Evolutionary conservation across 31 red algal genomes (phyloP).

Genomic region (Pterothamnion heteromorphum): DNA sequence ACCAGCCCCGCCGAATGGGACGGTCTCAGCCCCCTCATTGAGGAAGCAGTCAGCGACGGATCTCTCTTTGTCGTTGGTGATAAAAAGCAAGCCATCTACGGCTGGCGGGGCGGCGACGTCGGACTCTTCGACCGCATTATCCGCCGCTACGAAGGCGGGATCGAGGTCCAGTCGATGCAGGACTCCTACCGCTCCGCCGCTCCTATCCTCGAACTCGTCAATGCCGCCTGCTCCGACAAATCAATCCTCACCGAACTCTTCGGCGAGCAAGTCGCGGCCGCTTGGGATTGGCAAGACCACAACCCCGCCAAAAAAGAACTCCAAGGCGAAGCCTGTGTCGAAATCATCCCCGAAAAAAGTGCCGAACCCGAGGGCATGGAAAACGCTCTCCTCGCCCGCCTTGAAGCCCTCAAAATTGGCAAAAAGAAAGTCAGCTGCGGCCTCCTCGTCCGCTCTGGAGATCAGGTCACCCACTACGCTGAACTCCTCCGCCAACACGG

Average conservation of each 20-base stretch:
- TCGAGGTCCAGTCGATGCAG: background rate
- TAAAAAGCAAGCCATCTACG: conserved; percentile 4
- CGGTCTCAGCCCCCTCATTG: background rate
- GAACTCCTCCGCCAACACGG: background rate
- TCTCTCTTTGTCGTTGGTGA: background rate
- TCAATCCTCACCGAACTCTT: background rate
- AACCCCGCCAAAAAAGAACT: background rate
- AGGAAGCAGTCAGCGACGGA: background rate
- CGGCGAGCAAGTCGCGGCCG: background rate
- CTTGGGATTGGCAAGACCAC: background rate
- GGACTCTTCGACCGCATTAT: background rate
- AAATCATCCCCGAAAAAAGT: background rate
- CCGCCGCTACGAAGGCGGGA: background rate
- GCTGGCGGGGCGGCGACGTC: background rate
- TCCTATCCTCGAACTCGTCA: background rate
- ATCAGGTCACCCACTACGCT: background rate
- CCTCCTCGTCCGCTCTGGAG: background rate
- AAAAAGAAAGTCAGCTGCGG: background rate
- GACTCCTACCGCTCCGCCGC: background rate
- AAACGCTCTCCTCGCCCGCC: background rate
- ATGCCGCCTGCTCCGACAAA: background rate
- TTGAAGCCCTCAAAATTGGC: background rate
- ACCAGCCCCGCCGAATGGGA: background rate
- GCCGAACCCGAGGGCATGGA: background rate
- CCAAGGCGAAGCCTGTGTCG: background rate